phyloP scores from a whole-genome alignment of 441 rosid genomes.

The Gossypium schwendimanii region DNA sequence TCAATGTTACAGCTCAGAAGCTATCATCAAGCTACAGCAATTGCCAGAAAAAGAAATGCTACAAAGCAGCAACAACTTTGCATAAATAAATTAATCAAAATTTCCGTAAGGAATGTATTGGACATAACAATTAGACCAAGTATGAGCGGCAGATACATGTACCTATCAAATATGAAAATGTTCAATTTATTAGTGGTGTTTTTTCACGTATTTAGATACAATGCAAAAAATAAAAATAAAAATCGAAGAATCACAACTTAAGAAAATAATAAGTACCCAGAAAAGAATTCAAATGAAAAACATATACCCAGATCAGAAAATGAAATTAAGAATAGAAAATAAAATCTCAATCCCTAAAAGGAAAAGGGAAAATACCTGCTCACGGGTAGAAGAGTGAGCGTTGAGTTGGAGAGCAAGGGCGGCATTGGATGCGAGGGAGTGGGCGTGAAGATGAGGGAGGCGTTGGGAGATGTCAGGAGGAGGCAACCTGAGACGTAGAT shows the following conservation, averaged over 20 bases:
- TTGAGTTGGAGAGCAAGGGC: constrained; percentile 85
- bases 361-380: constrained; percentile 37
- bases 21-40: neutral
- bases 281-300: neutral
- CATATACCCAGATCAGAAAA: neutral
- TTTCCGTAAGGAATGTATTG: neutral
- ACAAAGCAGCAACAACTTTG: neutral
- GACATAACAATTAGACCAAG: neutral
- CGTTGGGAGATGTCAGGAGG: constrained; percentile 85
- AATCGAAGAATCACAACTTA: neutral
- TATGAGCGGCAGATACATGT: too few species aligned
- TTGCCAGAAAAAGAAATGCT: neutral
- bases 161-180: too few species aligned
- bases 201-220: neutral
- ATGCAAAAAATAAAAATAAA: neutral
- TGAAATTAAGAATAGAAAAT: neutral
- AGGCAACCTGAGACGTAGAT: constrained; percentile 73
- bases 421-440: constrained; percentile 81
- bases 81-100: neutral
- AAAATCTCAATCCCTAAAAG: neutral
- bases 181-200: too few species aligned
- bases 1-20: neutral
- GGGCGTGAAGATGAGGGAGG: constrained; percentile 83
- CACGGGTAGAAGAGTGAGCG: constrained; percentile 84
- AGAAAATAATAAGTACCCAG: neutral